Percentiles rank a stretch among this genome's conserved stretches.
These are phyloP conservation scores for Trypanosoma avium DNA, from an alignment of 208 protist genomes.

Conservation along the genomic window DNA sequence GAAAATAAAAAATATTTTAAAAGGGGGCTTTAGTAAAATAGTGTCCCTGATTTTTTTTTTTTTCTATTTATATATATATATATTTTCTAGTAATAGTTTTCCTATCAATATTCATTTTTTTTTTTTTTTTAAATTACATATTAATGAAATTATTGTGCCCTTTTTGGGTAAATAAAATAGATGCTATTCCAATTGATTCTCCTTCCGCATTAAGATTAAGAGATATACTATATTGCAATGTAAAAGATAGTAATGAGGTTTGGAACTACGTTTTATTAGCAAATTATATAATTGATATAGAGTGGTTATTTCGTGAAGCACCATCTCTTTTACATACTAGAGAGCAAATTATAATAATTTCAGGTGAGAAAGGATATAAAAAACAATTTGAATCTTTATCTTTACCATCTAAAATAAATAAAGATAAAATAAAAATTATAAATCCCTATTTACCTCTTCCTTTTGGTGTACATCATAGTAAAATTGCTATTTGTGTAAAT, in stretches of 20 bases:
- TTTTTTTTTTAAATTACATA: too few relatives aligned
- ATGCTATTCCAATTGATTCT: conserved; percentile 21
- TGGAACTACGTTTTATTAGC: conserved; percentile 63
- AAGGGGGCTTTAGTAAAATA: too few relatives aligned
- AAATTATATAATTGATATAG: conserved; percentile 73
- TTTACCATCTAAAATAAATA: not conserved
- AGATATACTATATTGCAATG: conserved; percentile 57
- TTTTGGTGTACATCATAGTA: conserved; percentile 88
- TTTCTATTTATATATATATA: conserved; percentile 12
- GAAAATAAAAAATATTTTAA: too few relatives aligned
- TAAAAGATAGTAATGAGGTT: conserved; percentile 31
- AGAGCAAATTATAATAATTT: conserved; percentile 45
- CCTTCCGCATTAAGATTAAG: conserved; percentile 28
- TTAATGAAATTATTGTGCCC: conserved; percentile 25
- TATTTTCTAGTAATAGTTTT: not conserved
- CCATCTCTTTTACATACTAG: conserved; percentile 36
- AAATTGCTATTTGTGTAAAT: conserved; percentile 67
- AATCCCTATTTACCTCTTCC: conserved; percentile 64
- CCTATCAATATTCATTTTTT: not conserved
- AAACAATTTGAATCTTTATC: conserved; percentile 23
- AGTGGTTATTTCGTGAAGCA: conserved; percentile 50
- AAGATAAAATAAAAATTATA: conserved; percentile 42
- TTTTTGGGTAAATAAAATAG: conserved; percentile 58
- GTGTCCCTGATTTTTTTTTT: not conserved
- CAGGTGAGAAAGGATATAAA: conserved; percentile 47